Evolutionary conservation across 352 stramenopile species (phyloP), one percentile per base, ranked within the genome.

Genomic region (Phytophthora cryptogea): DNA sequence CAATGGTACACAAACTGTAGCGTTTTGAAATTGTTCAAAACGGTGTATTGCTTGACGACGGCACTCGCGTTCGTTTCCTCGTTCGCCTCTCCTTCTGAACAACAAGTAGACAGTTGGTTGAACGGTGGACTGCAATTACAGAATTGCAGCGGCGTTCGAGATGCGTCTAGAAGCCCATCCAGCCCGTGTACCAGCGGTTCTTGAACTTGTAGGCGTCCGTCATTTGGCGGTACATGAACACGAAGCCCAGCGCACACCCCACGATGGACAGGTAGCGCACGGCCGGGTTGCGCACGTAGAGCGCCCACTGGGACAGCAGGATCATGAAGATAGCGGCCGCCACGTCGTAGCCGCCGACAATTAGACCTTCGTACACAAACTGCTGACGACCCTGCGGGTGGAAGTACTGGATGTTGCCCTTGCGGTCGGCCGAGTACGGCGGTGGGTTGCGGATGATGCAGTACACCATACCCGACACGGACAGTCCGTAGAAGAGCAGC

Each of bases 361-460:
- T 92, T 8, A 95, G 66, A 0, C 86, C 86, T 71, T 95, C 86
- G 47, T 90, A 81, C 28, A 95, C 84, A 50, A 86, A 95, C 64
- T 95, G 86, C 67, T 86, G 79, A 26, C 86, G 80, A 5, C 86
- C 85, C 30, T 84, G 76, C n/a, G 83, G 83, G 66, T 94, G 83
- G 74, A 95, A 94, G 64, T 86, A 91, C 69, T 89, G 89, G 70
- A 92, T 86, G 59, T 90, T 89, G 63, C 85, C 86, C 44, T 84
- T 87, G 55, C 83, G 82, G 57, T 92, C 80, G 31, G 74, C 74
- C 23, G 69, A 49, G 68, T 89, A 95, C 28, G 81, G 64, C 39
- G 84, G 78, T 30, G 86, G 86, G 66, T 95, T 86, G 57, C 86
- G 86, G 58, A 95, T 94, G 76, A 95, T 95, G 63, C 86, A 95